Base-by-base conservation (phyloP, 2,329 filamentous ascomycete species). In the Trichoderma oligosporum region DNA sequence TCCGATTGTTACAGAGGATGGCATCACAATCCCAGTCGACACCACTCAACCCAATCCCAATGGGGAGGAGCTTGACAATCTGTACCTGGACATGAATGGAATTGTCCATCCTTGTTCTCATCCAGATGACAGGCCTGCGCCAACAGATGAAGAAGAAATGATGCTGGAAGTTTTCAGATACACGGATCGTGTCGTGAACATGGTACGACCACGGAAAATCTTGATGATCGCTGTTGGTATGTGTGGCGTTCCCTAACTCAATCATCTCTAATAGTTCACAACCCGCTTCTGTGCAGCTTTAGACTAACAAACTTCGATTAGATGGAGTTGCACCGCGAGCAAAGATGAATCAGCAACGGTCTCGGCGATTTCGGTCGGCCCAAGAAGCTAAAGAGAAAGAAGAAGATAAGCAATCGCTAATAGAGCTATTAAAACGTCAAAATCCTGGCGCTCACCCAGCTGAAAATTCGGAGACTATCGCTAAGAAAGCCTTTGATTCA, bases 301-400 rank as follows among this genome's bases (percentile, higher is more conserved):
- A 7, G 20, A 31, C 33, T 57, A 33, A 56, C 42, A 27, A 29
- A 29, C 2, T 6, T 39, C 1, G 6, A 14, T n/a, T 33, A 91
- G 94, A 99, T 75, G 94, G 94, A 70, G 94, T 99, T 62, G 94
- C 94, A 4, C 95, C 94, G 45, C 88, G 94, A 72, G 95, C 95
- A 59, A 99, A 99, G 76, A 99, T 99, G 94, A 99, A 99, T 71
- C 95, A 99, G 71, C 94, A 99, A 76, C 90, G 94, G 61, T 96
- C 94, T 39, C 85, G 94, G 73, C 90, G 94, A 67, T 99, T 99
- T 76, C 87, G 94, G 61, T 89, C 93, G 20, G 94, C 92, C 2
- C 91, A 93, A 71, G 94, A 99, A 71, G 94, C 94, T 14, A 86
- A 91, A 68, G 91, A 97, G 71, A 96, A 97, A 70, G 91, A 95